Conservation (phyloP, 2,329 filamentous ascomycete genomes). For the Verticillium dahliae region DNA sequence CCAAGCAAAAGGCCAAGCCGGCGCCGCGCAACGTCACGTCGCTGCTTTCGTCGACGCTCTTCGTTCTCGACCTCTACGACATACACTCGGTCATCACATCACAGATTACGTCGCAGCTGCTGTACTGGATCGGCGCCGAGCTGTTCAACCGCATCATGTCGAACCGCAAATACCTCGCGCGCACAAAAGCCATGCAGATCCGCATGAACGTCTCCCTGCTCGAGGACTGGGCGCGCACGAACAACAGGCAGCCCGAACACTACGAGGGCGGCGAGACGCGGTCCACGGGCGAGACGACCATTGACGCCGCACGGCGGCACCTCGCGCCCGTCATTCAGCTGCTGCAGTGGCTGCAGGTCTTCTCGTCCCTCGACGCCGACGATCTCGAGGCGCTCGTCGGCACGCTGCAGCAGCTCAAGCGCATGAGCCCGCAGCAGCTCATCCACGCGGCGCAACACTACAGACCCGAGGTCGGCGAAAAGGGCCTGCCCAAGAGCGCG, state of each 20-base stretch:
- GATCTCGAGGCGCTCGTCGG: conserved; percentile 83
- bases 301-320: conserved; percentile 78
- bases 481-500: conserved; percentile 79
- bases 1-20: conserved; percentile 84
- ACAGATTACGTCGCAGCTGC: conserved; percentile 83
- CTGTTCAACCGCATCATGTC: conserved; percentile 98
- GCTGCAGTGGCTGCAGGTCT: conserved; percentile 95
- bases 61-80: conserved; percentile 97
- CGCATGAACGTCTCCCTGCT: conserved; percentile 95
- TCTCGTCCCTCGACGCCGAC: conserved; percentile 80
- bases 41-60: conserved; percentile 87
- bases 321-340: conserved; percentile 88
- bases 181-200: conserved; percentile 99
- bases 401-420: conserved; percentile 82
- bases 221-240: conserved; percentile 91
- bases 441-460: conserved; percentile 92
- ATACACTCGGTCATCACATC: conserved; percentile 94
- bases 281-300: conserved; percentile 76
- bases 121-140: conserved; percentile 95
- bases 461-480: conserved; percentile 90
- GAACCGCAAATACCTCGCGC: conserved; percentile 85
- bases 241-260: conserved; percentile 91
- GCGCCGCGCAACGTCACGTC: conserved; percentile 95
- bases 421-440: conserved; percentile 79
- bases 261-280: conserved; percentile 88